Conservation (phyloP, 1,284 basidiomycete genomes). For the Phellopilus nigrolimitatus region DNA sequence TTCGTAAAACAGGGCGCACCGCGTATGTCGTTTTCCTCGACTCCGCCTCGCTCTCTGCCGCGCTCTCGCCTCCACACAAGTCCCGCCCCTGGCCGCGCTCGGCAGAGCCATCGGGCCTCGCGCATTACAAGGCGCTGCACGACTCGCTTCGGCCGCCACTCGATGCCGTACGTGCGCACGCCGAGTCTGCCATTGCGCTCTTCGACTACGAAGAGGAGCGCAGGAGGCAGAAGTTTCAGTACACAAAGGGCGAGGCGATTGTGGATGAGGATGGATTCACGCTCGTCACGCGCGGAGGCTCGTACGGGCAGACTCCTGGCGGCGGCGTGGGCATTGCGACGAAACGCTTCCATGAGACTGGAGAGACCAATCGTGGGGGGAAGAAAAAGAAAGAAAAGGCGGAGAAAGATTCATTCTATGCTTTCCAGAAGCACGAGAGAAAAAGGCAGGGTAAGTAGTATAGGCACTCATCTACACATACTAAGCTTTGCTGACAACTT, state of each 20-base stretch:
- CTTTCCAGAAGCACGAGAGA: constrained; percentile 84
- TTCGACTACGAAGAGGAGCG: constrained; percentile 71
- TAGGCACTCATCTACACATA: constrained; percentile 8
- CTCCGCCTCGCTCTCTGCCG: constrained; percentile 60
- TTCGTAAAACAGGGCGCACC: constrained; percentile 58
- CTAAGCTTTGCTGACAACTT: constrained; percentile 6
- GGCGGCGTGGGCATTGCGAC: constrained; percentile 77
- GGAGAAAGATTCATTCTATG: constrained; percentile 78
- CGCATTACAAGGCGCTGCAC: constrained; percentile 65
- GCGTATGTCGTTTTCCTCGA: constrained; percentile 81
- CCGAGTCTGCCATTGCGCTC: constrained; percentile 68
- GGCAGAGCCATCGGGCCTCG: constrained; percentile 58
- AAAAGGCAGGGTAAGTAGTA: constrained; percentile 68
- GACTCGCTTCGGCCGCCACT: constrained; percentile 66
- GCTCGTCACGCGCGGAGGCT: constrained; percentile 81
- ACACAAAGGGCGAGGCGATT: constrained; percentile 75
- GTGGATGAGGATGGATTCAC: constrained; percentile 93
- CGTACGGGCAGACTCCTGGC: constrained; percentile 80
- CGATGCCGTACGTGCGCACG: constrained; percentile 64
- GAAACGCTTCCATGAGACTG: constrained; percentile 62
- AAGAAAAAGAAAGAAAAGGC: constrained; percentile 63
- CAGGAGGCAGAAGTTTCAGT: constrained; percentile 52
- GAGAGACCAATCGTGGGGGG: constrained; percentile 42
- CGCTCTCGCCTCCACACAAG: constrained; percentile 46
- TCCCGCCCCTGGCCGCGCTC: constrained; percentile 57